Percentiles rank a stretch among this genome's conserved stretches.
Conservation (phyloP, 495 filamentous ascomycete species). For the Cercophora samala region DNA sequence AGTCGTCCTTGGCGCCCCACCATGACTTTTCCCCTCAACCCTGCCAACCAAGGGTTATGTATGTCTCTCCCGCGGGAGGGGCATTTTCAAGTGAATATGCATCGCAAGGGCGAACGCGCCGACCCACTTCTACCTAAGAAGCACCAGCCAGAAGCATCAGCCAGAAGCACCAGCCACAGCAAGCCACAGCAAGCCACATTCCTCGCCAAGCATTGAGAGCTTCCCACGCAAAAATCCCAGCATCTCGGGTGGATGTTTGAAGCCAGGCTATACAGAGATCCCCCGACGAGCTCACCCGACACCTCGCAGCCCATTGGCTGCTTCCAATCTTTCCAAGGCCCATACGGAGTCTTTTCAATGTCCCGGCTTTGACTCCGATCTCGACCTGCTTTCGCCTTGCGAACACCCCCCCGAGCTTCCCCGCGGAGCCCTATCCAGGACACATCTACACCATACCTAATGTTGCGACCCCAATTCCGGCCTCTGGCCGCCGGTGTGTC, state of each 20-base stretch:
- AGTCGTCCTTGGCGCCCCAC: too few relatives aligned
- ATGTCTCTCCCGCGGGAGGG: too few relatives aligned
- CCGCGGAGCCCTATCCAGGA: neutral
- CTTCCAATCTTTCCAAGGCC: neutral
- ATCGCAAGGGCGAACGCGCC: too few relatives aligned
- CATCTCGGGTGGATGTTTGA: neutral
- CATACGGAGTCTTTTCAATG: neutral
- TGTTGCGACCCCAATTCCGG: constrained; percentile 37
- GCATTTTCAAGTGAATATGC: too few relatives aligned
- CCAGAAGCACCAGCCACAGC: neutral
- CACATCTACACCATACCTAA: constrained; percentile 9
- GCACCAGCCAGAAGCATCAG: too few relatives aligned
- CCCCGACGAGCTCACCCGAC: neutral
- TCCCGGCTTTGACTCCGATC: neutral
- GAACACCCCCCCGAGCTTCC: neutral
- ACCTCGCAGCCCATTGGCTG: constrained; percentile 18
- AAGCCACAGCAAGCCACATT: neutral
- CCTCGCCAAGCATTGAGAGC: constrained; percentile 9
- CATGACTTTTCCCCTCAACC: too few relatives aligned
- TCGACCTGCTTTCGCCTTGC: neutral
- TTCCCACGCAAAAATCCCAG: neutral
- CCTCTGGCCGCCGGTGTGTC: constrained; percentile 24
- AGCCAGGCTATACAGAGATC: too few relatives aligned
- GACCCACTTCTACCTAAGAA: too few relatives aligned
- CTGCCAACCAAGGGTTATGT: too few relatives aligned